Evolutionary conservation across 208 protist genomes (phyloP), one percentile per base, ranked within the genome.

Genomic region (Sergeia podlipaevii): DNA sequence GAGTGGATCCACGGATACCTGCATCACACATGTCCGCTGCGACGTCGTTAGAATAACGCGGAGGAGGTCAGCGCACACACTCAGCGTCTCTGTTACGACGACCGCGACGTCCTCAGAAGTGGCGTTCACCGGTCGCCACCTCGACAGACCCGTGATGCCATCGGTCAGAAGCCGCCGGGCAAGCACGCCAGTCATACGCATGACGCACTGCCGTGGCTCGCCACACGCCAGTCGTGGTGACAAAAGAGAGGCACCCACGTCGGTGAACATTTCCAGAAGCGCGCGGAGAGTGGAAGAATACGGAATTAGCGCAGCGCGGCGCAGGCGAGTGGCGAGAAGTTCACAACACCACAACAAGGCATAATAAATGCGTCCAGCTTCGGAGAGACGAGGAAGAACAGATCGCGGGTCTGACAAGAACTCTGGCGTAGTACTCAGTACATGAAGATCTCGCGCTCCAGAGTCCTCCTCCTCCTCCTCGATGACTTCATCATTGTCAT

Each of bases 191-290:
- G 61, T 54, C 38, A 85, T 67, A 0, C 34, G 44, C 26, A 85
- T 21, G 0, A 75, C 27, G 2, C 56, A 57, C 39, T 85, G 82
- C 11, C 74, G 52, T 0, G 82, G 63, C 24, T 90, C 82, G 10
- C 68, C 56, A 37, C 77, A 75, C 33, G 65, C 61, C 23, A 90
- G 62, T 8, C 36, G 21, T 8, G 60, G 60, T 20, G 68, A 66
- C 3, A 90, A 39, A 13, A 90, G 36, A 0, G 77, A 64, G 0
- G 33, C 33, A 13, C 82, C 82, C 24, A 85, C 77, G 44, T 90
- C 82, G 0, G 55, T 20, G 23, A 72, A 70, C 6, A 82, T 33
- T 1, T 57, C 2, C 11, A 50, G 47, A 6, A 83, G 42, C 10
- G 68, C 56, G 0, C 54, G 55, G 33, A 77, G 62, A 1, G 80